phyloP scores from a whole-genome alignment of 352 stramenopile species.

The Plasmopara viticola region DNA sequence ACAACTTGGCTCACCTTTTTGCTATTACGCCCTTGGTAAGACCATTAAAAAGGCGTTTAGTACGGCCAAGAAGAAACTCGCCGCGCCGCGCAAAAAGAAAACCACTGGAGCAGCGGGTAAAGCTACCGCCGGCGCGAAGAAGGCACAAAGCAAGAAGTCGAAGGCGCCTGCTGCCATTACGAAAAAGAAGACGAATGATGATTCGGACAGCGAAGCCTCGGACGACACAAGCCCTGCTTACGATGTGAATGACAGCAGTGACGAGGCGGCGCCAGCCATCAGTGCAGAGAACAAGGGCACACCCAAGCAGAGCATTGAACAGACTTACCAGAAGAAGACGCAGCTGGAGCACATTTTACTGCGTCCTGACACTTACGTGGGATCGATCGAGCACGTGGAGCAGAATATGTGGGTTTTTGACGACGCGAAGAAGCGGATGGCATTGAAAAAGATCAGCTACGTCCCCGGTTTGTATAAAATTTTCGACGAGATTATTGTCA shows the following conservation, averaged over 20 bases:
- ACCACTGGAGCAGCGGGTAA: constrained; percentile 23
- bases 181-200: constrained; percentile 42
- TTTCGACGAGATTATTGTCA: constrained; percentile 99
- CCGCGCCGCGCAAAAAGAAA: constrained; percentile 25
- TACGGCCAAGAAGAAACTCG: constrained; percentile 17
- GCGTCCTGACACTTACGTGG: constrained; percentile 97
- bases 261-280: constrained; percentile 12
- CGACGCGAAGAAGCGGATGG: constrained; percentile 86
- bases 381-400: constrained; percentile 90
- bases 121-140: constrained; percentile 22
- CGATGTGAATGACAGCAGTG: constrained; percentile 30
- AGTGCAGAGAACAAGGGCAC: constrained; percentile 14
- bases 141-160: constrained; percentile 27
- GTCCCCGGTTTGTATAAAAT: constrained; percentile 97
- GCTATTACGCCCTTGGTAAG: constrained; percentile 1
- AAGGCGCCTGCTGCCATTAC: constrained; percentile 31
- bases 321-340: constrained; percentile 98
- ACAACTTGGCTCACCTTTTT: constrained; percentile 5
- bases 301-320: constrained; percentile 69
- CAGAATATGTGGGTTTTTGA: constrained; percentile 92
- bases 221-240: constrained; percentile 19
- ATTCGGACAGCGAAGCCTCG: constrained; percentile 34
- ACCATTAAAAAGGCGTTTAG: constrained; percentile 20
- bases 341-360: constrained; percentile 97
- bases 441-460: constrained; percentile 91